Base-by-base conservation (phyloP, 192 early-diverging fungal species). In the Rhizophlyctis rosea region DNA sequence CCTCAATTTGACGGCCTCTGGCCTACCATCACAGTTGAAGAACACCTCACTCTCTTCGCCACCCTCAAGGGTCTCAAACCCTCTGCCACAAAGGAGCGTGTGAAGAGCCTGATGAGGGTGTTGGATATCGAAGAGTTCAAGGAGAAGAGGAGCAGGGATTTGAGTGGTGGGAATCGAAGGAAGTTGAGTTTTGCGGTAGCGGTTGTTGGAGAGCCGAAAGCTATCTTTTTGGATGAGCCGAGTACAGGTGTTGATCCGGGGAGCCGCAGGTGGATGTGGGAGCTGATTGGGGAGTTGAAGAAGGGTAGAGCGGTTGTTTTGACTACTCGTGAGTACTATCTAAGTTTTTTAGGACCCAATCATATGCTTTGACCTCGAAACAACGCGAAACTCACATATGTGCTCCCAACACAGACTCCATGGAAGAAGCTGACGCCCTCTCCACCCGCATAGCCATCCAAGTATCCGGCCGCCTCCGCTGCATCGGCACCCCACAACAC, bases 201-300 rank as follows among this genome's bases (percentile, higher is more conserved):
- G 3, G 65, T 81, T 23, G 61, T 81, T 35, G 78, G 78, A 7
- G 49, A 57, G 53, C 89, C 90, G 2, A 64, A 59, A 9, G 81
- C 90, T 31, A 83, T 92, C 3, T 90, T 92, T 66, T 69, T 91
- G 74, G 90, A 92, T 69, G 90, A 91, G 64, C 89, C 89, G 13
- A 91, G 88, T 21, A 52, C 59, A 39, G 24, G 21, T 68, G 18
- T 11, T 16, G 18, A 39, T 5, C 5, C 24, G 29, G 27, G 14
- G 50, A 14, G 9, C 50, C 7, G n/a, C n/a, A 7, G 9, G n/a
- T 52, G 5, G 5, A 14, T 23, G 5, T 52, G 5, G n/a, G 11
- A 47, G 11, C 39, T 13, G 9, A 13, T n/a, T 47, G 39, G 9
- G 39, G 9, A n/a, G 39, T 47, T 47, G 54, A 55, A n/a, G 21